These are phyloP conservation scores for Ramaria rubella DNA, from an alignment of 768 basidiomycete genomes.

Conservation along the genomic window DNA sequence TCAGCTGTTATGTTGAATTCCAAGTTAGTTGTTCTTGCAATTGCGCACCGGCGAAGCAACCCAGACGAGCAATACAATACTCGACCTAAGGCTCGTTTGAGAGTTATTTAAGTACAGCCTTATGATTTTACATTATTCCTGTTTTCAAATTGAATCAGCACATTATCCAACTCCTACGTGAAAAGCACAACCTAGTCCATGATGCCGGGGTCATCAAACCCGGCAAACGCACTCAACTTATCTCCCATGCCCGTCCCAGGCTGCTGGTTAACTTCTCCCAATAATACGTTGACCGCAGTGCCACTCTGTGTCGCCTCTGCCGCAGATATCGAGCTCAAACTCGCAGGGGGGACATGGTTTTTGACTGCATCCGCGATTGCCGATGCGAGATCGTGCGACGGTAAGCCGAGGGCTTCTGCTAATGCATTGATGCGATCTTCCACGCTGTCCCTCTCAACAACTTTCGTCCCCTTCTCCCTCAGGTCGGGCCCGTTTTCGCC, in stretches of 20 bases:
- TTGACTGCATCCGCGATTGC: conserved; percentile 58
- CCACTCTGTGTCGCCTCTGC: conserved; percentile 3
- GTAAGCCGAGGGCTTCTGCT: conserved; percentile 56
- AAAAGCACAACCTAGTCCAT: not conserved
- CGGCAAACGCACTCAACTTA: not conserved
- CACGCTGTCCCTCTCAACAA: conserved; percentile 27
- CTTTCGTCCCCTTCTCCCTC: conserved; percentile 7
- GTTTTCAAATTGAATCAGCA: too few species aligned
- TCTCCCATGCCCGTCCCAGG: not conserved
- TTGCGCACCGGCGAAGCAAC: too few species aligned
- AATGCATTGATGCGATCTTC: conserved; percentile 54
- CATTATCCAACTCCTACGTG: too few species aligned
- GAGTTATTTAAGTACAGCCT: too few species aligned
- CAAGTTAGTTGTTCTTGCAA: too few species aligned
- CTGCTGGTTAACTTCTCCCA: not conserved
- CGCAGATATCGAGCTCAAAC: conserved; percentile 44
- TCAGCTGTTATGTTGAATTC: too few species aligned
- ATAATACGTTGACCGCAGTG: not conserved
- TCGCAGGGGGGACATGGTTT: conserved; percentile 54
- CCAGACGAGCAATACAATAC: too few species aligned
- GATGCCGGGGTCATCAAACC: conserved; percentile 4
- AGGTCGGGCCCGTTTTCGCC: conserved; percentile 7
- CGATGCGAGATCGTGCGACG: conserved; percentile 50
- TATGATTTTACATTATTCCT: too few species aligned
- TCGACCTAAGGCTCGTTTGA: too few species aligned